A percentile compares a stretch with the other conserved stretches of the same genome.
phyloP scores from a whole-genome alignment of 1,139 yeast species.

The Nakaseomyces bracarensis region DNA sequence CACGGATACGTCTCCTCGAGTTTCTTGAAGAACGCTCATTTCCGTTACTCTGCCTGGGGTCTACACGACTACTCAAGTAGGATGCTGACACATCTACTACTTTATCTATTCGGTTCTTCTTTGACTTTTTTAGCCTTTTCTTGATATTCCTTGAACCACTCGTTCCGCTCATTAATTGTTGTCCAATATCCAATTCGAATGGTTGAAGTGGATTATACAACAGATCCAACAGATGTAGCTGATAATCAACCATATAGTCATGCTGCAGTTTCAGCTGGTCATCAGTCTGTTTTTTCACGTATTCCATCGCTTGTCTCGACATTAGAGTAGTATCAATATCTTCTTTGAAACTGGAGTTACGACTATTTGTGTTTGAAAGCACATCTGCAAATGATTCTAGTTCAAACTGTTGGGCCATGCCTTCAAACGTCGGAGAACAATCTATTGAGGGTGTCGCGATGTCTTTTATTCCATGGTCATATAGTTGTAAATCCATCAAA shows the following conservation, averaged over 20 bases:
- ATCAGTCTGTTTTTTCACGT: slow-evolving; percentile 30
- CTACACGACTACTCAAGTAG: neutral
- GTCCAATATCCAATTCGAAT: slow-evolving; percentile 37
- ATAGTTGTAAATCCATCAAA: slow-evolving; percentile 48
- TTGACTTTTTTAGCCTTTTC: neutral
- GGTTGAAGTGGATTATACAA: slow-evolving; percentile 23
- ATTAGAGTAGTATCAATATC: slow-evolving; percentile 36
- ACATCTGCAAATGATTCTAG: slow-evolving; percentile 38
- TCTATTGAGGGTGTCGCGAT: neutral
- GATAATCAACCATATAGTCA: slow-evolving; percentile 28
- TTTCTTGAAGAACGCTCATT: slow-evolving; percentile 1
- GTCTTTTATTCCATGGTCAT: slow-evolving; percentile 25
- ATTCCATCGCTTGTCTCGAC: slow-evolving; percentile 32
- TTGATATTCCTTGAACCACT: neutral
- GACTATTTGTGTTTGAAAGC: slow-evolving; percentile 25
- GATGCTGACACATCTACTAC: neutral
- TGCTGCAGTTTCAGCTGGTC: slow-evolving; percentile 23
- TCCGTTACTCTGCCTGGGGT: neutral
- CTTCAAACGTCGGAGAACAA: neutral
- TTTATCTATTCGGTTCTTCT: slow-evolving; percentile 1
- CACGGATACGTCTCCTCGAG: slow-evolving; percentile 4
- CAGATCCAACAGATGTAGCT: slow-evolving; percentile 21
- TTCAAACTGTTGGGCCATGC: slow-evolving; percentile 27
- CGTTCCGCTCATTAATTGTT: slow-evolving; percentile 7
- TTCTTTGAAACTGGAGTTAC: slow-evolving; percentile 37